Base-by-base conservation (phyloP, 2,329 filamentous ascomycete species). In the Ophiocordyceps camponoti-floridani region DNA sequence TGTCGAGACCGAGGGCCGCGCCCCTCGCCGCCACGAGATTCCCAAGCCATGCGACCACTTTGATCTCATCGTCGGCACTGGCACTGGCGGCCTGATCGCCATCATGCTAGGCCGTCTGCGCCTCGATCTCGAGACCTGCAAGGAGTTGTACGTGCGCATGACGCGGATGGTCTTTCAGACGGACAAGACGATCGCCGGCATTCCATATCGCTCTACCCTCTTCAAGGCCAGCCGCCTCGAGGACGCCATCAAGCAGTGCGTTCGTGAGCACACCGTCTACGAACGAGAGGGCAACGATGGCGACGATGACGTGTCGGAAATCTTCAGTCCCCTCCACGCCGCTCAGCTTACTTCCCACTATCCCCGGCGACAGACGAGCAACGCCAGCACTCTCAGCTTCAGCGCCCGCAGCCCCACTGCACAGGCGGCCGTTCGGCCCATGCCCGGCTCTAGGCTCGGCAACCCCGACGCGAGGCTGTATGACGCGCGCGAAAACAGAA, bases 41-140 rank as follows among this genome's bases (percentile, higher is more conserved):
- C 91, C 91, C 13, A 95, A 94, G 56, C 91, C 91, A 57, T 94
- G 87, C 76, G 91, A 98, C 52, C 87, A 96, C 63, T 98, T 98
- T 65, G 91, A 98, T 65, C 75, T 98, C 44, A 98, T 98, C 51
- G 82, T 85, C 45, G 91, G 91, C 47, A 95, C 88, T 23, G 91
- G 91, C 50, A 98, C 91, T 0, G 91, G 91, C 55, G 91, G 91
- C 4, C 67, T 98, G 50, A 96, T 98, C 52, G 91, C 91, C n/a
- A 75, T 94, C 49, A 95, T 95, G 88, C 74, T 98, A 19, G 91
- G 91, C 11, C 77, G 91, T 45, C 65, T 98, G 53, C 81, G 91
- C 42, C 76, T 98, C 52, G 87, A 96, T 55, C 70, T 98, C 33
- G 89, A 96, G 62, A 94, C 87, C 0, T 96, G 91, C 75, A 98